Conservation (phyloP, 306 rosid genomes). For the Quercus alba region DNA sequence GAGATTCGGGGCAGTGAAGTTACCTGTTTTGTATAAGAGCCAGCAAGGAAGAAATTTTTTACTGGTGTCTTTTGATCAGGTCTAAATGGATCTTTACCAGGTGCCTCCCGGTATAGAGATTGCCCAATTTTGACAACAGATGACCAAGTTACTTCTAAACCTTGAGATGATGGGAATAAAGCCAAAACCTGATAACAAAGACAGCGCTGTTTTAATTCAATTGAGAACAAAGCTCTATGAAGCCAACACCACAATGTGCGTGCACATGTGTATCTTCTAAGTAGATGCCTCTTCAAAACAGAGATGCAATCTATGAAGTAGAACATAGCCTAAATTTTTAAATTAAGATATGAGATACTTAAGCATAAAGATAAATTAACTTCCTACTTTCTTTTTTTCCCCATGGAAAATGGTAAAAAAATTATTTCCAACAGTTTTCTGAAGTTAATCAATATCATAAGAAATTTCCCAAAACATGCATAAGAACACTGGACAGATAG, state of each 20-base stretch:
- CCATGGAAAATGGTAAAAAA: not conserved
- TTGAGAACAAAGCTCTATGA: not conserved
- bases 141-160: slow-evolving; percentile 94
- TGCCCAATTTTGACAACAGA: slow-evolving; percentile 97
- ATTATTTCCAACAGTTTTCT: not conserved
- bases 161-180: slow-evolving; percentile 93
- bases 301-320: too few relatives aligned
- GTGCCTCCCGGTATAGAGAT: slow-evolving; percentile 93
- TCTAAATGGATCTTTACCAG: slow-evolving; percentile 95
- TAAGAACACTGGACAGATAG: not conserved
- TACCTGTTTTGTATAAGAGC: slow-evolving; percentile 94
- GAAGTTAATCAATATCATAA: not conserved
- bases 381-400: not conserved
- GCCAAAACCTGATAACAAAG: slow-evolving; percentile 54
- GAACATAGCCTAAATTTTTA: too few relatives aligned
- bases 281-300: too few relatives aligned
- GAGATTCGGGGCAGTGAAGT: slow-evolving; percentile 2
- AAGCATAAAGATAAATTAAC: not conserved
- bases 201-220: not conserved
- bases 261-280: too few relatives aligned
- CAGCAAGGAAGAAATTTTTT: slow-evolving; percentile 89
- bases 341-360: not conserved
- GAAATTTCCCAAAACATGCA: not conserved
- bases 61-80: slow-evolving; percentile 97
- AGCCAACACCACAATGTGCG: too few relatives aligned